Base-by-base conservation (phyloP, 441 rosid species). In the Populus hybrid region DNA sequence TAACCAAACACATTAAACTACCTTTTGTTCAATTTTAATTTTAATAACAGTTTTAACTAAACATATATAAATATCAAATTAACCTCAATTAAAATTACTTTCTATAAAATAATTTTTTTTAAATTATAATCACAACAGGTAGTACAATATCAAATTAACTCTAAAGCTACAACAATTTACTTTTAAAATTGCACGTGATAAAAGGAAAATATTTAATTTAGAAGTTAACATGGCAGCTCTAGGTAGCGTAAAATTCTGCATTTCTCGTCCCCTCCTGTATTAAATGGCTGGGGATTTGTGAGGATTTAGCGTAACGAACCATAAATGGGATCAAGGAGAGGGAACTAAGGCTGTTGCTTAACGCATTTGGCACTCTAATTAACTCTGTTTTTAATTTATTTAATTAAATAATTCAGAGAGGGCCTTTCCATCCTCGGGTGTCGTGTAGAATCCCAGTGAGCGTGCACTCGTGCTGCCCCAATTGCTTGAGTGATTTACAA, bases 261-360 rank as follows among this genome's bases (percentile, higher is more conserved):
- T 9, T 72, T 70, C 75, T 7, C 19, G 57, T 57, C 63, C 74
- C 74, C 63, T 10, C 9, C 9, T 21, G 46, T 9, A 73, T 28
- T 21, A 73, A 75, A 26, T 32, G 50, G n/a, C 68, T 86, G 23
- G 91, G 90, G 90, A 87, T 85, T 82, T 66, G 91, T 80, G 94
- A 88, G 89, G 79, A 86, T 88, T 87, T 87, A 85, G 87, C 89
- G 88, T 87, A 85, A 87, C 90, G 92, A 86, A 86, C 89, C 83
- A 76, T 84, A 85, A 82, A 86, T 77, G 82, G 63, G 83, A 80
- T 66, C 74, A 73, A 24, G 82, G 72, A 26, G 85, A 82, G 79
- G 84, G 75, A 84, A 75, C 71, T 71, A 26, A 78, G 77, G 83
- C 79, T 67, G 83, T 87, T 88, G 87, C 90, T 87, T 85, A 77